Evolutionary conservation across 371 early-diverging fungal genomes (phyloP).

Genomic region (Blakeslea trispora): DNA sequence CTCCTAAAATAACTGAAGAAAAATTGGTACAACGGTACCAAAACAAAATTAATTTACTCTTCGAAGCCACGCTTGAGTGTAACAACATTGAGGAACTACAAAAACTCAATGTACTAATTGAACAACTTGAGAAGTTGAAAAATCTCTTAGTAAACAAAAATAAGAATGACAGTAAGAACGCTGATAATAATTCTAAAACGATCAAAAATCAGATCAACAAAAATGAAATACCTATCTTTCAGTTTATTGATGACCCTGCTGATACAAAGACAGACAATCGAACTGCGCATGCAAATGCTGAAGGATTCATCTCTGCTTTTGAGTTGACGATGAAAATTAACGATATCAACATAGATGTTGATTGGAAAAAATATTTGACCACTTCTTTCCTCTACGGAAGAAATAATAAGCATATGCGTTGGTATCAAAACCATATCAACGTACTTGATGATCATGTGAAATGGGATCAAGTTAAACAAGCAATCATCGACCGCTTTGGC

Average conservation of each 20-base stretch:
- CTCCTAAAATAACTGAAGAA: no score
- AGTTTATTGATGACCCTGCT: neutral
- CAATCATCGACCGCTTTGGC: neutral
- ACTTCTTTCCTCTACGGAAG: neutral
- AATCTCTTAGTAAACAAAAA: no score
- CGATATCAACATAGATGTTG: neutral
- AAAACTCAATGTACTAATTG: no score
- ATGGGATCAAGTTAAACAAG: neutral
- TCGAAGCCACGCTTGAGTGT: no score
- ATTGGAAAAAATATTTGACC: constrained; percentile 5
- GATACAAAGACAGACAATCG: neutral
- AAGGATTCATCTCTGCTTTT: neutral
- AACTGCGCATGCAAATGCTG: neutral
- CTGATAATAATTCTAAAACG: no score
- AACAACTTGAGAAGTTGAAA: no score
- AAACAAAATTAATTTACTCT: no score
- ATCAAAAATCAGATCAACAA: neutral
- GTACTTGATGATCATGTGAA: no score
- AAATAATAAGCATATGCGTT: neutral
- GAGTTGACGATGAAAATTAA: neutral
- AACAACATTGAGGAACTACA: no score
- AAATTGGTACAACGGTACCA: no score
- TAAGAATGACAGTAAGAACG: no score
- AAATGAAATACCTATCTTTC: constrained; percentile 1
- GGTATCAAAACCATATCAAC: neutral